phyloP scores from a whole-genome alignment of 192 early-diverging fungal species.

The Spizellomyces punctatus region DNA sequence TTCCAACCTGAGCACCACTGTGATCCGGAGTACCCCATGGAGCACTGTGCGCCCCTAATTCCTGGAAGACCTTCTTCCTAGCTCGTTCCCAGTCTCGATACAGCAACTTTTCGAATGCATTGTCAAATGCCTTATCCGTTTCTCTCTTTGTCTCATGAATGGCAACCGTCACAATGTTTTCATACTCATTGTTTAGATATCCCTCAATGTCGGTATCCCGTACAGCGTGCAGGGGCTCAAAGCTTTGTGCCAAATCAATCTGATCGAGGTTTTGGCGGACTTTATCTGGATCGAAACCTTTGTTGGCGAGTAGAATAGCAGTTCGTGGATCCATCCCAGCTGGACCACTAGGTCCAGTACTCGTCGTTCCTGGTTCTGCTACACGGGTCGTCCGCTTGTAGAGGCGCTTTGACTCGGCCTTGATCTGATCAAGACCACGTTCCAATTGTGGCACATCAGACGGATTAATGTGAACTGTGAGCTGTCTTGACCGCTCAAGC shows the following conservation, averaged over 20 bases:
- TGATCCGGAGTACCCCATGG: constrained; percentile 12
- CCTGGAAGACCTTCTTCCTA: constrained; percentile 77
- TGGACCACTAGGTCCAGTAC: constrained; percentile 24
- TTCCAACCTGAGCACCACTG: not conserved
- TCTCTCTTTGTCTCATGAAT: constrained; percentile 60
- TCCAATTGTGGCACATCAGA: constrained; percentile 76
- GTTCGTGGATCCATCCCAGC: constrained; percentile 47
- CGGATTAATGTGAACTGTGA: constrained; percentile 71
- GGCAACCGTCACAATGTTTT: constrained; percentile 74
- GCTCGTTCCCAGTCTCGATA: constrained; percentile 73
- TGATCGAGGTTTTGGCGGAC: constrained; percentile 62
- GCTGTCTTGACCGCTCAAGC: constrained; percentile 73
- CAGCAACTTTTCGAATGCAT: constrained; percentile 57
- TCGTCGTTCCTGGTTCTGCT: constrained; percentile 34
- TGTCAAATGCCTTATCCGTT: constrained; percentile 71
- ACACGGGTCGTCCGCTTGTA: constrained; percentile 40
- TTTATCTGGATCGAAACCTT: constrained; percentile 77
- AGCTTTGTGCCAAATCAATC: constrained; percentile 71
- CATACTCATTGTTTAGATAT: constrained; percentile 73
- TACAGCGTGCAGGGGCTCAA: constrained; percentile 72
- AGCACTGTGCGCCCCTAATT: constrained; percentile 68
- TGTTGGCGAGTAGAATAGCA: constrained; percentile 71
- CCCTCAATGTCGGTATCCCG: constrained; percentile 84
- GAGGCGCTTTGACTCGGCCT: constrained; percentile 78
- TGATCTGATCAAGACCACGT: constrained; percentile 87